phyloP scores from a whole-genome alignment of 2,329 filamentous ascomycete species.

The Aspergillus sp. region DNA sequence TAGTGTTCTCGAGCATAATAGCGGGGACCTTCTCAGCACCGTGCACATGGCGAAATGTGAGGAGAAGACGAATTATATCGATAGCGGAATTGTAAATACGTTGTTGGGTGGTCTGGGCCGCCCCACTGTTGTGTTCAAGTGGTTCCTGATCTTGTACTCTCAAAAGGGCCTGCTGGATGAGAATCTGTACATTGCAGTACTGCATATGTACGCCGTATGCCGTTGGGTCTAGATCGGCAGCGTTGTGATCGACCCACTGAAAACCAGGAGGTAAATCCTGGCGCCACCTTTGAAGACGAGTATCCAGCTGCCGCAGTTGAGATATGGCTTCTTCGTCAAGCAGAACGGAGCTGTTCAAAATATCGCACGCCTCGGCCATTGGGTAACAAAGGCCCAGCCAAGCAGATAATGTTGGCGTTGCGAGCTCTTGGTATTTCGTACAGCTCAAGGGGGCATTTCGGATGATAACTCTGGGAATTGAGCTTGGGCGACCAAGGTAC shows the following conservation, averaged over 20 bases:
- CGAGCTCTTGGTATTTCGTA: not conserved
- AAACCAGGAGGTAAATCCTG: not conserved
- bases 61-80: not conserved
- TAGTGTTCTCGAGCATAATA: not conserved
- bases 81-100: not conserved
- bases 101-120: not conserved
- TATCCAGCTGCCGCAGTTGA: not conserved
- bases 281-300: not conserved
- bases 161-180: not conserved
- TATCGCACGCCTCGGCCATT: not conserved
- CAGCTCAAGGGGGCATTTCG: not conserved
- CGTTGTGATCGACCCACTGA: not conserved
- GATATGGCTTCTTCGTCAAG: not conserved
- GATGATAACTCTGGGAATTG: not conserved
- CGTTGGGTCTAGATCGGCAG: not conserved
- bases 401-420: not conserved
- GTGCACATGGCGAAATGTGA: not conserved
- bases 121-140: not conserved
- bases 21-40: not conserved
- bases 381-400: not conserved
- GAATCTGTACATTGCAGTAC: conserved; percentile 1
- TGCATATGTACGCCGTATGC: not conserved
- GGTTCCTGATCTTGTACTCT: not conserved
- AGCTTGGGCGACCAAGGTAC: not conserved
- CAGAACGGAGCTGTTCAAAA: not conserved